Conservation (phyloP, 129 eudicot species). For the Chrysanthemum lavandulifolium region DNA sequence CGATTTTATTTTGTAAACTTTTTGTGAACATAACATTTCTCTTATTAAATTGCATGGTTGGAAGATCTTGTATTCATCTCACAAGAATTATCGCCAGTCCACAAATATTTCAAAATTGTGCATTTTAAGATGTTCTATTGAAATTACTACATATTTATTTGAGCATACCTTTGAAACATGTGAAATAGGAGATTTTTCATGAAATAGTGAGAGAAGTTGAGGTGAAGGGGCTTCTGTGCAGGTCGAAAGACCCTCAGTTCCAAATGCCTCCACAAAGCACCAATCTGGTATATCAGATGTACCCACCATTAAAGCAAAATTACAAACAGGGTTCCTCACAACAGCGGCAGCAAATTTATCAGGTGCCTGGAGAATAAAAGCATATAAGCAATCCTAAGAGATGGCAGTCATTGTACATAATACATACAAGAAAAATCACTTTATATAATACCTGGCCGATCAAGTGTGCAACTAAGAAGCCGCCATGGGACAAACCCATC, state of each 20-base stretch:
- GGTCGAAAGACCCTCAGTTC: slow-evolving; percentile 52
- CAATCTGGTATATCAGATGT: slow-evolving; percentile 93
- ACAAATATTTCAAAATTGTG: no score
- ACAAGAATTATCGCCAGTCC: neutral
- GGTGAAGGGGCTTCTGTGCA: slow-evolving; percentile 75
- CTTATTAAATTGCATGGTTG: neutral
- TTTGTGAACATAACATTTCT: no score
- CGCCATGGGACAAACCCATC: slow-evolving; percentile 95
- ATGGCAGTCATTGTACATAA: neutral
- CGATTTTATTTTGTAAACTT: no score
- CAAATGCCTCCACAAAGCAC: slow-evolving; percentile 87
- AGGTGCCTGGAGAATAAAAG: slow-evolving; percentile 62
- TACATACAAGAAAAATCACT: neutral
- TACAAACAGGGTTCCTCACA: slow-evolving; percentile 91
- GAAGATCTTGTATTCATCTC: neutral
- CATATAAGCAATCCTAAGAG: neutral
- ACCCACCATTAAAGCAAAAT: slow-evolving; percentile 84
- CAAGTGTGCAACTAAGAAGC: slow-evolving; percentile 85
- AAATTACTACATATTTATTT: neutral
- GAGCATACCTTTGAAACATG: slow-evolving; percentile 71
- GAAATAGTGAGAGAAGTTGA: slow-evolving; percentile 46
- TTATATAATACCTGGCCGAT: slow-evolving; percentile 77
- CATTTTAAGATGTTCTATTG: neutral
- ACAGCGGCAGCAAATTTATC: slow-evolving; percentile 82
- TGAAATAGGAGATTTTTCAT: slow-evolving; percentile 80